Conservation (phyloP, 1,284 basidiomycete species). For the Ustilago crameri region DNA sequence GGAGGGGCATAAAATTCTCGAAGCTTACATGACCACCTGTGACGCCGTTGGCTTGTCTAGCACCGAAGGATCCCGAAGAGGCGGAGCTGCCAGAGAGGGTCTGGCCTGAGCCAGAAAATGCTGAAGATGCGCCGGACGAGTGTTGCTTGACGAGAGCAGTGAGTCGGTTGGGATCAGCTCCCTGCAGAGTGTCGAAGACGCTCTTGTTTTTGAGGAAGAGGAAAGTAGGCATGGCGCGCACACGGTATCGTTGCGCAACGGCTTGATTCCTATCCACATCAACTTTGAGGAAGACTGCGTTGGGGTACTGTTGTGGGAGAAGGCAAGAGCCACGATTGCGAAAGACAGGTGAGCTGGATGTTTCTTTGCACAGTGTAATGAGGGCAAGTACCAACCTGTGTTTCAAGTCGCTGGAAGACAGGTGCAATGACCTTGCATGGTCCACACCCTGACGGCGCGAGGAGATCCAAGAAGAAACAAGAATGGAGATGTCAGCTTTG, state of each 20-base stretch:
- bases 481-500: not conserved
- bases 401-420: constrained; percentile 37
- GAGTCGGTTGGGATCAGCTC: constrained; percentile 56
- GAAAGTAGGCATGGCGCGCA: constrained; percentile 72
- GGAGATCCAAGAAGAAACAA: not conserved
- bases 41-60: constrained; percentile 27
- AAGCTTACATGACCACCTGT: constrained; percentile 53
- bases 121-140: constrained; percentile 43
- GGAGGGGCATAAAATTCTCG: constrained; percentile 48
- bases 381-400: constrained; percentile 19
- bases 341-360: no score
- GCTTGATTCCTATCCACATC: constrained; percentile 70
- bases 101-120: constrained; percentile 50
- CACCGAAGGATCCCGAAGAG: constrained; percentile 30
- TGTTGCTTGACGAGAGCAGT: constrained; percentile 57
- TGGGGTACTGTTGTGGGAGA: constrained; percentile 28
- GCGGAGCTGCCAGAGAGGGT: constrained; percentile 42
- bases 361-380: no score
- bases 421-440: constrained; percentile 49
- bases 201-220: constrained; percentile 70
- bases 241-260: constrained; percentile 69
- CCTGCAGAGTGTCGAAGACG: constrained; percentile 64
- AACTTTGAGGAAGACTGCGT: constrained; percentile 67
- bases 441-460: constrained; percentile 35
- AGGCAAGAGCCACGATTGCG: no score